Evolutionary conservation across 2,329 filamentous ascomycete species (phyloP), one percentile per base, ranked within the genome.

Genomic region (Aureobasidium lini): DNA sequence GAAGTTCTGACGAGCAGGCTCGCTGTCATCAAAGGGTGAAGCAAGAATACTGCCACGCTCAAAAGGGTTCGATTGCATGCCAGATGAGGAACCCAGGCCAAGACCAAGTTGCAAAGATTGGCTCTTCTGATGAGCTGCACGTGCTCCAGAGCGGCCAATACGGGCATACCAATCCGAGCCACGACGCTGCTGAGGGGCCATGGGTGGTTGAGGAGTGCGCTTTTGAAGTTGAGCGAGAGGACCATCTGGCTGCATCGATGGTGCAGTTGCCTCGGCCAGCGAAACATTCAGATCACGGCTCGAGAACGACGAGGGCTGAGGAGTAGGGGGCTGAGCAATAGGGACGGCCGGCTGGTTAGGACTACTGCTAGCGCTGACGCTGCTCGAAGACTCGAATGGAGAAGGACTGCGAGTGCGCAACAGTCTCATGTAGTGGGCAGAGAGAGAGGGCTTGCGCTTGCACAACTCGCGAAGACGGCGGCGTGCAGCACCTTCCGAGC

Each of bases 361-460:
- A 31, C 62, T 61, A 29, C 58, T 60, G 49, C 68, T 50, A 10
- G 62, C 52, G 50, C 62, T 61, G 13, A 52, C 48, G 36, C 50
- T 60, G 59, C 69, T 70, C 11, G 70, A 69, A 32, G 76, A 72
- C 44, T 69, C 70, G 65, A 82, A 77, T 2, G 84, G 84, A 28
- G 83, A 85, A 10, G 84, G 84, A 58, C 81, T 86, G 56, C 83
- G 77, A 39, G 78, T 81, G 62, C 80, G 77, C 62, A 86, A 74
- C 65, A 86, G 75, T 61, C 84, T 79, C 67, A 85, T 82, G 67
- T 86, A 86, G 66, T 86, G 83, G 18, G 83, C 82, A 37, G 83
- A 80, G 52, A 86, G 79, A 6, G 78, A 81, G 60, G 84, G 82
- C 66, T 84, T 84, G 63, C 79, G 76, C 68, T 81, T 84, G 69